Conservation (phyloP, 2,329 filamentous ascomycete genomes). For the Xylariaceae sp. region DNA sequence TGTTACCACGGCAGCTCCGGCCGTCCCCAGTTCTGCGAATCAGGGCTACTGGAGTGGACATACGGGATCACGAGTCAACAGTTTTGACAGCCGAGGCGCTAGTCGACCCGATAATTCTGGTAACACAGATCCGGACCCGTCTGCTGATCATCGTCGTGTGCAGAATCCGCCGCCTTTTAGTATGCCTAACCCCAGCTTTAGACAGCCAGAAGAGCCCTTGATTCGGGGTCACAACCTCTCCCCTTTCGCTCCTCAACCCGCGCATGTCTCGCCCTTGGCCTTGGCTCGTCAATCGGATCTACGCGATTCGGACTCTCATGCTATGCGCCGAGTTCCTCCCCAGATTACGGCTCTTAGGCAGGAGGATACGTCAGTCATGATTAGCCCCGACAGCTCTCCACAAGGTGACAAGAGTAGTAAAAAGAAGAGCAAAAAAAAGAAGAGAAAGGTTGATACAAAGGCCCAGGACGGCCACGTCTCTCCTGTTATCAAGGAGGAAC, state of each 20-base stretch:
- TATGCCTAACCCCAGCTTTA: constrained; percentile 37
- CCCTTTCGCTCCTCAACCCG: constrained; percentile 69
- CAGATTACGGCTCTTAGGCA: constrained; percentile 55
- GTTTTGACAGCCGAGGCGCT: constrained; percentile 39
- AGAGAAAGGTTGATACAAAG: constrained; percentile 47
- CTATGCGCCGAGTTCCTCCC: constrained; percentile 41
- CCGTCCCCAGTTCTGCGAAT: neutral
- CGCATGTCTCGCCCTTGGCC: constrained; percentile 59
- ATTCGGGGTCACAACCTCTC: constrained; percentile 69
- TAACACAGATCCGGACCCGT: constrained; percentile 34
- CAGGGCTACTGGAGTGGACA: constrained; percentile 18
- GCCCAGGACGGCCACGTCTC: constrained; percentile 42
- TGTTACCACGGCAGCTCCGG: constrained; percentile 8
- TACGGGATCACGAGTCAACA: constrained; percentile 29
- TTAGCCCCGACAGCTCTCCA: constrained; percentile 57
- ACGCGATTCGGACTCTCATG: constrained; percentile 29
- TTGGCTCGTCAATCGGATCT: constrained; percentile 36
- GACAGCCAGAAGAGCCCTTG: constrained; percentile 52
- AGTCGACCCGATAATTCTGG: constrained; percentile 41
- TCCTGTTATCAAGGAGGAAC: constrained; percentile 59
- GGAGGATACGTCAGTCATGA: constrained; percentile 39
- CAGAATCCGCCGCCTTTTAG: constrained; percentile 33
- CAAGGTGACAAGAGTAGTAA: constrained; percentile 45
- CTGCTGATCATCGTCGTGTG: constrained; percentile 33
- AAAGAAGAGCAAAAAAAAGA: constrained; percentile 52